phyloP scores from a whole-genome alignment of 1,284 basidiomycete genomes.

The Sporisorium graminicola region DNA sequence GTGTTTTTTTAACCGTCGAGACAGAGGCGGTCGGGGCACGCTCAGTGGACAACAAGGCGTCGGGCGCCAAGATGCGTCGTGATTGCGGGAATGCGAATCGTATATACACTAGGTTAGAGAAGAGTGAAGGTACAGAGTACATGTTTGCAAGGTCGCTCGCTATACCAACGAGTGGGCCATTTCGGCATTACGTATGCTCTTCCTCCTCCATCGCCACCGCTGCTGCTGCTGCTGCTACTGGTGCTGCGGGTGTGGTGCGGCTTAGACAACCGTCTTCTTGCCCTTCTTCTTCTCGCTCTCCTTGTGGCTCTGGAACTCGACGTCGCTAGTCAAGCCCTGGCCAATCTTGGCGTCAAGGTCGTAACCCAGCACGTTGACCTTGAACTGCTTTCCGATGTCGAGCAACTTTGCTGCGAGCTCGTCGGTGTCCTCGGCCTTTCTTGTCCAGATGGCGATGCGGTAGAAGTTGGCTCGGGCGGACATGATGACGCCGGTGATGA shows the following conservation, averaged over 20 bases:
- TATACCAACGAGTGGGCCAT: no score
- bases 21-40: not conserved
- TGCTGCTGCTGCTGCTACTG: no score
- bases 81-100: not conserved
- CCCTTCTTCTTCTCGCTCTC: slow-evolving; percentile 88
- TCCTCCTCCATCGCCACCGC: no score
- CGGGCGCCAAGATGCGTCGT: not conserved
- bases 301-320: slow-evolving; percentile 68
- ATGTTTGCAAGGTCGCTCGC: not conserved
- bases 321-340: slow-evolving; percentile 75
- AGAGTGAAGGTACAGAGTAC: not conserved
- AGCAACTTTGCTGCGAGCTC: slow-evolving; percentile 75
- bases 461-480: slow-evolving; percentile 95
- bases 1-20: no score
- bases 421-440: slow-evolving; percentile 75
- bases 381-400: slow-evolving; percentile 85
- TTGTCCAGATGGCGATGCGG: slow-evolving; percentile 96
- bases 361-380: slow-evolving; percentile 87
- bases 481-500: slow-evolving; percentile 81
- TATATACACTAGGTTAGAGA: not conserved
- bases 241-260: no score
- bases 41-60: not conserved
- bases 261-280: slow-evolving; percentile 76
- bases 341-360: slow-evolving; percentile 78
- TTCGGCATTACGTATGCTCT: no score